These are phyloP conservation scores for Obba rivulosa DNA, from an alignment of 768 basidiomycete genomes.

Conservation along the genomic window DNA sequence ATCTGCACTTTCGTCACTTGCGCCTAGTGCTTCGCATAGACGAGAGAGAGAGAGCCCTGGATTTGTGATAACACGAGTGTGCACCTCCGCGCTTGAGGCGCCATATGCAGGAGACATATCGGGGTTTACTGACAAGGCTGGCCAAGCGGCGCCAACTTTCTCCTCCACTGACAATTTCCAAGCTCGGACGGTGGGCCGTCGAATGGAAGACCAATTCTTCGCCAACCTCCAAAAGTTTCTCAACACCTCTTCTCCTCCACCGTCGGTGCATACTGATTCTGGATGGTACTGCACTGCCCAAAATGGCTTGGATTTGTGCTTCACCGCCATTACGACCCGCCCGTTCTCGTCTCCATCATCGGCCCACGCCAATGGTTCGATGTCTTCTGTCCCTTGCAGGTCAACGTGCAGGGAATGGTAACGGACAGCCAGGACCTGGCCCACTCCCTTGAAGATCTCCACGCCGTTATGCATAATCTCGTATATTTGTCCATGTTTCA, in stretches of 20 bases:
- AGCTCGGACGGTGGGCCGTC: constrained; percentile 31
- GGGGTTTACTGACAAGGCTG: constrained; percentile 27
- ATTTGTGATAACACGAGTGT: constrained; percentile 24
- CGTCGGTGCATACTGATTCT: constrained; percentile 71
- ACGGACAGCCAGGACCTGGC: constrained; percentile 55
- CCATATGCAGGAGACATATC: constrained; percentile 12
- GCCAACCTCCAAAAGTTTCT: constrained; percentile 73
- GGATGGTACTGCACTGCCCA: constrained; percentile 92
- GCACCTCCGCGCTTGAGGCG: constrained; percentile 6
- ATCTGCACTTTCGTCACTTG: constrained; percentile 47
- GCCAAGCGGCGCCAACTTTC: constrained; percentile 55
- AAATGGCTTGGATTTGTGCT: constrained; percentile 61
- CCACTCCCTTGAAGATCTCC: constrained; percentile 58
- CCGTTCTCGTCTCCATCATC: constrained; percentile 65
- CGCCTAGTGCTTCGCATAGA: constrained; percentile 62
- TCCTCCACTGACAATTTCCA: constrained; percentile 36
- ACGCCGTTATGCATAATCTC: constrained; percentile 49
- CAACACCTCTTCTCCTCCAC: constrained; percentile 63
- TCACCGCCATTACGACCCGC: constrained; percentile 67
- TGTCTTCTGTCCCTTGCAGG: constrained; percentile 36
- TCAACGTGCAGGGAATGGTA: constrained; percentile 76
- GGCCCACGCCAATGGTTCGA: constrained; percentile 71
- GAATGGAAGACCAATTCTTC: constrained; percentile 44
- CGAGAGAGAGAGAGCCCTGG: constrained; percentile 37
- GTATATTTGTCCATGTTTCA: constrained; percentile 81